Conservation (phyloP, 805 yeast genomes). For the Zygosaccharomyces rouxii region DNA sequence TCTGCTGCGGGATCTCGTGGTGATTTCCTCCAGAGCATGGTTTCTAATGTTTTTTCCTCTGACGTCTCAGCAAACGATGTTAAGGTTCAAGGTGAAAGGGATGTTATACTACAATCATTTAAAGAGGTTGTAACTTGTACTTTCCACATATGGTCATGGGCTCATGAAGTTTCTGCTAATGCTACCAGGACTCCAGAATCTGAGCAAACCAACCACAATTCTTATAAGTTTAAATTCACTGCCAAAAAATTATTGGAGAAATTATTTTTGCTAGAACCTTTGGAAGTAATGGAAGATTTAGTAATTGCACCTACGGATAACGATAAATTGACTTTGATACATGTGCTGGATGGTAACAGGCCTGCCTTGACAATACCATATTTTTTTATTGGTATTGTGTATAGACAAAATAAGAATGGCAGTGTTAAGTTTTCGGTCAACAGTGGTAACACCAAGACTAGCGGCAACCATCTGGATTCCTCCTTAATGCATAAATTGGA, state of each 20-base stretch:
- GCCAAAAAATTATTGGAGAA: slow-evolving; percentile 62
- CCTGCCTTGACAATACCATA: slow-evolving; percentile 70
- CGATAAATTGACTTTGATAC: slow-evolving; percentile 38
- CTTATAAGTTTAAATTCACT: slow-evolving; percentile 62
- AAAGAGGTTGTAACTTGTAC: slow-evolving; percentile 53
- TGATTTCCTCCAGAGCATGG: slow-evolving; percentile 34
- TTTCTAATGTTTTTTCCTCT: slow-evolving; percentile 34
- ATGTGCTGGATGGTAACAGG: slow-evolving; percentile 78
- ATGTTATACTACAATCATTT: slow-evolving; percentile 58
- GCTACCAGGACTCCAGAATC: slow-evolving; percentile 9
- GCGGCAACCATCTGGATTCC: slow-evolving; percentile 33
- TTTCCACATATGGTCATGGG: slow-evolving; percentile 68
- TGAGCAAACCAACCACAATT: slow-evolving; percentile 39
- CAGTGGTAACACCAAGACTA: slow-evolving; percentile 12
- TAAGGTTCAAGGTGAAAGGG: slow-evolving; percentile 41
- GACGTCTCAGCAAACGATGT: slow-evolving; percentile 39
- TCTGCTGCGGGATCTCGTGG: slow-evolving; percentile 18
- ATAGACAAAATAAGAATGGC: slow-evolving; percentile 25
- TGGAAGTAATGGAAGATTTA: slow-evolving; percentile 67
- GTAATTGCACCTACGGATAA: slow-evolving; percentile 37
- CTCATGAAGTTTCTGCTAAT: slow-evolving; percentile 18
- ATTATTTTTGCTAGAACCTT: slow-evolving; percentile 61
- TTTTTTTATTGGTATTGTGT: slow-evolving; percentile 43
- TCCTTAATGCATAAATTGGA: slow-evolving; percentile 45
- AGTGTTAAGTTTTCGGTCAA: slow-evolving; percentile 23